phyloP scores from a whole-genome alignment of 169 alveolate species.

The Blepharisma undulans region DNA sequence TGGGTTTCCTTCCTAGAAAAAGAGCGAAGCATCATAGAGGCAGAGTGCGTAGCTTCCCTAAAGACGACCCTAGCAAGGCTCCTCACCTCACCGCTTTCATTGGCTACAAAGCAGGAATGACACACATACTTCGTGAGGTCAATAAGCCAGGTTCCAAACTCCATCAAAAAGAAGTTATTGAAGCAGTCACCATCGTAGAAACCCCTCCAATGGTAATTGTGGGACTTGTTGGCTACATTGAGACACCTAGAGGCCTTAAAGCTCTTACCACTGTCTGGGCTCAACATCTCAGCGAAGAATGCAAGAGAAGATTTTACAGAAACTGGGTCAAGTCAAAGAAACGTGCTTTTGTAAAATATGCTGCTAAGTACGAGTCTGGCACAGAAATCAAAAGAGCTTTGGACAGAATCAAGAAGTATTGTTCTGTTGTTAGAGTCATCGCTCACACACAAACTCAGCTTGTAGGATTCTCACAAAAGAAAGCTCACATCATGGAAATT shows the following conservation, averaged over 20 bases:
- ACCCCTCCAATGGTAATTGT: conserved; percentile 98
- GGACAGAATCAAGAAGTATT: conserved; percentile 94
- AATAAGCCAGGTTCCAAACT: conserved; percentile 97
- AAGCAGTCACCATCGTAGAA: conserved; percentile 99
- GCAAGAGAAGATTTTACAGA: conserved; percentile 98
- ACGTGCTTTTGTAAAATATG: conserved; percentile 99
- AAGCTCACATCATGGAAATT: conserved; percentile 99
- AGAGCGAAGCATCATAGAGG: conserved; percentile 92
- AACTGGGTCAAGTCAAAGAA: conserved; percentile 97
- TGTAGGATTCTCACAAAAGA: conserved; percentile 93
- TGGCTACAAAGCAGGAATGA: conserved; percentile 99
- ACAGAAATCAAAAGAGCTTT: conserved; percentile 91
- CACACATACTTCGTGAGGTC: conserved; percentile 98
- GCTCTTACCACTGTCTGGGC: conserved; percentile 99
- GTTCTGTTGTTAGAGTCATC: conserved; percentile 97
- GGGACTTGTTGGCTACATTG: conserved; percentile 99
- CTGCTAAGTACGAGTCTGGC: conserved; percentile 86
- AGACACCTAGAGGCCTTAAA: conserved; percentile 98
- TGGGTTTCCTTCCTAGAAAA: conserved; percentile 99
- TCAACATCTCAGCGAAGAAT: conserved; percentile 95
- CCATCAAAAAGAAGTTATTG: conserved; percentile 99
- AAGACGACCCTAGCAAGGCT: conserved; percentile 94
- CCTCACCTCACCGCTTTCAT: conserved; percentile 99
- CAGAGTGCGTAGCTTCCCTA: conserved; percentile 91
- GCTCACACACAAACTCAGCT: conserved; percentile 98